phyloP scores from a whole-genome alignment of 108 stramenopile species.

The Pseudonitzschia multiseries region DNA sequence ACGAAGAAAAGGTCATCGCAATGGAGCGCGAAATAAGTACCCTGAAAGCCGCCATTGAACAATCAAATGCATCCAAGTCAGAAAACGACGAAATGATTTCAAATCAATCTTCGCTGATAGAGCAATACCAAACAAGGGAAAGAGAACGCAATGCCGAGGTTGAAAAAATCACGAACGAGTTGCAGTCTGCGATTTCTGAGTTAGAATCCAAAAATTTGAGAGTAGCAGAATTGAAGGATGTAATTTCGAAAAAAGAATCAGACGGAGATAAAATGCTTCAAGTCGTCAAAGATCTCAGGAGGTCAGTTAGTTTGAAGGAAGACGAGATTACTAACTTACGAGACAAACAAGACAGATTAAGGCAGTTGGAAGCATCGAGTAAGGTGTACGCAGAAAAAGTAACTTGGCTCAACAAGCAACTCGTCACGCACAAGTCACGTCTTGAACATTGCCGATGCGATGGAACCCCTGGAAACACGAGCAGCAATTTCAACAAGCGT shows the following conservation, averaged over 20 bases:
- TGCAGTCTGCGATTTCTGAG: not conserved
- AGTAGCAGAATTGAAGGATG: not conserved
- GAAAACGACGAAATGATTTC: conserved; percentile 1
- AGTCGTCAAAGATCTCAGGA: not conserved
- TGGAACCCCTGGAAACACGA: not conserved
- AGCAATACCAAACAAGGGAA: conserved; percentile 1
- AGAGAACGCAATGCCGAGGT: not conserved
- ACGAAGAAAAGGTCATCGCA: conserved; percentile 10
- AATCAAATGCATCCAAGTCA: conserved; percentile 2
- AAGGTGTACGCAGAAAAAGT: conserved; percentile 6
- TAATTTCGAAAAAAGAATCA: conserved; percentile 1
- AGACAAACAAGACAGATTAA: not conserved
- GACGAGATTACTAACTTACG: not conserved
- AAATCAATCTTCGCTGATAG: not conserved
- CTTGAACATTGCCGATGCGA: conserved; percentile 7
- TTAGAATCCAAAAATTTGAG: not conserved
- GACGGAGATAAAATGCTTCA: not conserved
- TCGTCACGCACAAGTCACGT: not conserved
- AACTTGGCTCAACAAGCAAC: not conserved
- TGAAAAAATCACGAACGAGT: not conserved
- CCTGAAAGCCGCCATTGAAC: conserved; percentile 13
- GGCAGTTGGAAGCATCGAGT: not conserved
- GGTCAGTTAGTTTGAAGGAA: not conserved
- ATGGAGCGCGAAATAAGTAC: conserved; percentile 14
- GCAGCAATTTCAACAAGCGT: not conserved